Evolutionary conservation across 2,329 filamentous ascomycete species (phyloP), one percentile per base, ranked within the genome.

Genomic region (Trichoderma polysporum): DNA sequence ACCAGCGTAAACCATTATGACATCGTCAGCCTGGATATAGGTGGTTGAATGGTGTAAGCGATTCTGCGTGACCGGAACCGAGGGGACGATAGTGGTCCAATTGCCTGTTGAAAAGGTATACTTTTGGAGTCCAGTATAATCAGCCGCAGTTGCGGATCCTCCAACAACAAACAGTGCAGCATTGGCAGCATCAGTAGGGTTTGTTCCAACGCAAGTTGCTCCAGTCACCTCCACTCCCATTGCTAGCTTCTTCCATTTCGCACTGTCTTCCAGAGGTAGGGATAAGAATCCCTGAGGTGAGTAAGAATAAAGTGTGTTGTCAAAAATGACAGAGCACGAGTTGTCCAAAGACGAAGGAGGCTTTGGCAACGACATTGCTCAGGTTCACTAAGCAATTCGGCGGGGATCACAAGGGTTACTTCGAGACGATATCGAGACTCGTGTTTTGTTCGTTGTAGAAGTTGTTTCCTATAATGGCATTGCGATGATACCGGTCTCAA

Each of bases 221-320:
- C 91, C 92, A 1, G 86, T 88, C 25, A 97, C 91, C 19, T 88
- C 81, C 68, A 89, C 84, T 57, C 92, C 92, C 76, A 84, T 85
- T 0, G 84, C 74, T 71, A 95, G 77, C 71, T 83, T 76, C 70
- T 85, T 81, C 94, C 94, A 97, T 79, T 87, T 79, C 57, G 88
- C 91, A 59, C 91, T 91, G 70, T 88, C 79, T 69, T 86, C 79
- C 70, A 98, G 80, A 13, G 84, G 79, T 70, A 98, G 79, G 9
- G 91, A 90, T 76, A 93, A 87, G 73, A 98, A 94, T 31, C 88
- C 91, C 54, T 86, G 80, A 9, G 88, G 80, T 6, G 92, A 92
- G 77, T 92, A 97, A 53, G 91, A 89, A 81, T 96, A 98, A 62
- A 98, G 87, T 13, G 89, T 93, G 77, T 93, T 89, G 75, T 93